Conservation (phyloP, 2,329 filamentous ascomycete genomes). For the Beauveria pseudobassiana region DNA sequence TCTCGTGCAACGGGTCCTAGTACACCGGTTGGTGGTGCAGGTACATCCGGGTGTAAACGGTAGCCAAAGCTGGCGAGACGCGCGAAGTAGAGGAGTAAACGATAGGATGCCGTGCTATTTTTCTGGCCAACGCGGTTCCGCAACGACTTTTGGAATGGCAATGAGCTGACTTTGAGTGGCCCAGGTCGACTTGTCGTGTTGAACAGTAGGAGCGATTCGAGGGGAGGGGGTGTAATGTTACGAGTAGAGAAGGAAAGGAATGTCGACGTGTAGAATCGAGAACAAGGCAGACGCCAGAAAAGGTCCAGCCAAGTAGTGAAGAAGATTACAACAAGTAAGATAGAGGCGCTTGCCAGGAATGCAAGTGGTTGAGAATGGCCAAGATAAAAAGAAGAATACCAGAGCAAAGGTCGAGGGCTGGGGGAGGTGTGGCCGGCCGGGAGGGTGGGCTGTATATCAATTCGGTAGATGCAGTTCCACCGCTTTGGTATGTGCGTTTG, state of each 20-base stretch:
- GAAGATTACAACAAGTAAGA: background rate
- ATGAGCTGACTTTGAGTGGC: background rate
- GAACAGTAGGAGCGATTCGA: background rate
- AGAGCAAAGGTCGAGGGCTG: slow-evolving; percentile 1
- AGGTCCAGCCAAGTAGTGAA: background rate
- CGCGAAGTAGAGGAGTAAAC: background rate
- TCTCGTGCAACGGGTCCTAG: background rate
- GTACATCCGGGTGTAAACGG: background rate
- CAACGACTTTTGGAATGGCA: background rate
- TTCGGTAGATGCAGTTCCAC: background rate
- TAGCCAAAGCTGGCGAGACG: background rate
- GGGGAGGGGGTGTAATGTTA: background rate
- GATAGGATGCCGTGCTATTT: background rate
- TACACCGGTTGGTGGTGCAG: background rate
- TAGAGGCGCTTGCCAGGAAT: background rate
- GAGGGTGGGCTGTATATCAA: slow-evolving; percentile 6
- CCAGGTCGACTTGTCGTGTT: background rate
- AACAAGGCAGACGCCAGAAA: background rate
- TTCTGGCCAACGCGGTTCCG: background rate
- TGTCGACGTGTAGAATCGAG: background rate
- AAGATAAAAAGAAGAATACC: background rate
- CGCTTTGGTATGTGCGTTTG: background rate
- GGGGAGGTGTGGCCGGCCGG: background rate
- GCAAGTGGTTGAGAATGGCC: background rate
- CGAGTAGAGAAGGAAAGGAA: background rate